A percentile compares a stretch with the other conserved stretches of the same genome.
phyloP scores from a whole-genome alignment of 257 asterid species.

The Leptodermis oblonga region DNA sequence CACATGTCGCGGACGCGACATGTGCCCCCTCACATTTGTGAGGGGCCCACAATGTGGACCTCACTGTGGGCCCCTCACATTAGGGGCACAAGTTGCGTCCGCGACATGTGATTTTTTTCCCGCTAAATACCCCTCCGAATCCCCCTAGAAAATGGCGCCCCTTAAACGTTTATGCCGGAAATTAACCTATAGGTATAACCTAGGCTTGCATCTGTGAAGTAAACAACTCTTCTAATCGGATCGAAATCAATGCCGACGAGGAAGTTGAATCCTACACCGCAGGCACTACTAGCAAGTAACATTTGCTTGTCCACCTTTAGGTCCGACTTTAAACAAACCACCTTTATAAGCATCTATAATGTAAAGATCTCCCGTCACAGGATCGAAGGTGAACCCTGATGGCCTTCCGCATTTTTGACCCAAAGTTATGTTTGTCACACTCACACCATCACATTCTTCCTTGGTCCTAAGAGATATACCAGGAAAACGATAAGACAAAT shows the following conservation, averaged over 20 bases:
- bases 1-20: too few species aligned
- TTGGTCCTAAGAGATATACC: conserved; percentile 28
- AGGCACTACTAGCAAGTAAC: neutral
- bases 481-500: too few species aligned
- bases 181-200: too few species aligned
- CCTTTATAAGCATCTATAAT: neutral
- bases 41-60: too few species aligned
- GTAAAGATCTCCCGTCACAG: neutral
- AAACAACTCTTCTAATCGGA: neutral
- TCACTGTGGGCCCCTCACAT: too few species aligned
- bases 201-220: neutral
- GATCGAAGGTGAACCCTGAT: conserved; percentile 22
- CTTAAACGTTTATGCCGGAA: too few species aligned
- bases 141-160: too few species aligned
- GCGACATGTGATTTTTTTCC: too few species aligned
- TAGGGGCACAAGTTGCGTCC: too few species aligned
- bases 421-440: neutral
- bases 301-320: neutral
- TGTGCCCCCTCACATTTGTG: too few species aligned
- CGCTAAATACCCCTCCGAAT: too few species aligned
- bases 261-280: neutral
- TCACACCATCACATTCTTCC: conserved; percentile 37
- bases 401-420: conserved; percentile 40
- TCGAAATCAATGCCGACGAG: neutral
- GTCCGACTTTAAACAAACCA: neutral